These are phyloP conservation scores for Lentinus tigrinus DNA, from an alignment of 768 basidiomycete species.

Conservation along the genomic window DNA sequence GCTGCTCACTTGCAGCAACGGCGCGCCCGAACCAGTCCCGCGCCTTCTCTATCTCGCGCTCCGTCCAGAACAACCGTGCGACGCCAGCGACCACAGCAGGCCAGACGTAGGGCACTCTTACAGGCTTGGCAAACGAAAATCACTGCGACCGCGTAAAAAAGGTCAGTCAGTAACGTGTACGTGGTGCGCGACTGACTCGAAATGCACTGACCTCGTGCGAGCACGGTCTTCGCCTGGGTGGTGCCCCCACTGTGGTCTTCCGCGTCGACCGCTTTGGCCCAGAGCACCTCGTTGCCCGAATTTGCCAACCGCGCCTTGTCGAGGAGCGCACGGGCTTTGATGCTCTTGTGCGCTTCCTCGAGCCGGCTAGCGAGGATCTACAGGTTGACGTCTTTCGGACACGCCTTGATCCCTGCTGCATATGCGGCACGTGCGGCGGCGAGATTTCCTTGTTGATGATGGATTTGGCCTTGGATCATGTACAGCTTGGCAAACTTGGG, in stretches of 20 bases:
- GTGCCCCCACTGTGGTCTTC: conserved; percentile 86
- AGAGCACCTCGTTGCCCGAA: conserved; percentile 79
- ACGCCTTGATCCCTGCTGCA: conserved; percentile 80
- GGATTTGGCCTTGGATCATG: conserved; percentile 96
- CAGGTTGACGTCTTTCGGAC: conserved; percentile 79
- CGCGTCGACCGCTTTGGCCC: conserved; percentile 89
- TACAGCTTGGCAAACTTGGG: conserved; percentile 90
- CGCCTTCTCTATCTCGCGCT: conserved; percentile 94
- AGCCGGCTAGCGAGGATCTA: conserved; percentile 90
- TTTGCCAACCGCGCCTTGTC: conserved; percentile 89
- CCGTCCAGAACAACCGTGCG: conserved; percentile 90
- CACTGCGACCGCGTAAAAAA: too few relatives aligned
- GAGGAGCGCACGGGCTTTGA: conserved; percentile 86
- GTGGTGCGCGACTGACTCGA: background rate
- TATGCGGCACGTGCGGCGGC: conserved; percentile 75
- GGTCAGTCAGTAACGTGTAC: background rate
- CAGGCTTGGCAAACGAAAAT: conserved; percentile 40
- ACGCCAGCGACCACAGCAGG: conserved; percentile 87
- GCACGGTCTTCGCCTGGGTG: conserved; percentile 83
- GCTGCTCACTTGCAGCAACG: conserved; percentile 61
- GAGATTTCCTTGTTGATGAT: conserved; percentile 58
- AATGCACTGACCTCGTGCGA: conserved; percentile 59
- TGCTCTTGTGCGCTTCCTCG: conserved; percentile 91
- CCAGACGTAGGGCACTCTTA: conserved; percentile 94
- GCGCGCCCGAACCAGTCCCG: conserved; percentile 90